A percentile compares a stretch with the other conserved stretches of the same genome.
These are phyloP conservation scores for Stellera chamaejasme DNA, from an alignment of 345 rosid genomes.

Conservation along the genomic window DNA sequence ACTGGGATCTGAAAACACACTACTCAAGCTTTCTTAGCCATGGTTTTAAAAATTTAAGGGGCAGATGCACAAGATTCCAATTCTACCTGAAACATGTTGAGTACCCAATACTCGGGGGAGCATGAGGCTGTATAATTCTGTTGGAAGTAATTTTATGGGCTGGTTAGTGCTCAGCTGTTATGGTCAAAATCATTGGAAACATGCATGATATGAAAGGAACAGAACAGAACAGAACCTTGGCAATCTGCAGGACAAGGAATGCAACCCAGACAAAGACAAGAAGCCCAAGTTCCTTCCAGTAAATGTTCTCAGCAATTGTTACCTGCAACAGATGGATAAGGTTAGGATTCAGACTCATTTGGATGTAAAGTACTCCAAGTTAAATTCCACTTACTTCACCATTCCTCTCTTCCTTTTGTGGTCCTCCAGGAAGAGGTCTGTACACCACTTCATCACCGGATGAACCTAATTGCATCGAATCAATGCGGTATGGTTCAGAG, in stretches of 20 bases:
- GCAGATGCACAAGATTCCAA: neutral
- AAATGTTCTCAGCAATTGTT: slow-evolving; percentile 48
- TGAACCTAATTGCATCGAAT: slow-evolving; percentile 22
- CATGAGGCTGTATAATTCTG: slow-evolving; percentile 52
- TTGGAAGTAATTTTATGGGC: slow-evolving; percentile 14
- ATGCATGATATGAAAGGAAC: neutral
- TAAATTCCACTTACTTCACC: slow-evolving; percentile 15
- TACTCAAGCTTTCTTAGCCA: neutral
- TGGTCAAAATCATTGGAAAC: neutral
- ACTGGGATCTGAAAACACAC: slow-evolving; percentile 46
- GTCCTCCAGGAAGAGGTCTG: slow-evolving; percentile 57
- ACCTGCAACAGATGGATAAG: slow-evolving; percentile 31
- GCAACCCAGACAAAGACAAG: slow-evolving; percentile 73
- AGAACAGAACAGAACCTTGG: slow-evolving; percentile 39
- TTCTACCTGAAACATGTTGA: slow-evolving; percentile 56
- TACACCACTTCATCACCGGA: slow-evolving; percentile 38
- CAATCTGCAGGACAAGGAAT: slow-evolving; percentile 57
- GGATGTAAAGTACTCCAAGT: neutral
- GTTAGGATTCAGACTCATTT: neutral
- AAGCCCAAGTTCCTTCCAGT: slow-evolving; percentile 80
- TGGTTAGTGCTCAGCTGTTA: slow-evolving; percentile 11
- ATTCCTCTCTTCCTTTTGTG: slow-evolving; percentile 29
- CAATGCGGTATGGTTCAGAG: neutral
- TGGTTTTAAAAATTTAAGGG: neutral
- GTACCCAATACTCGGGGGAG: slow-evolving; percentile 51